A percentile compares a stretch with the other conserved stretches of the same genome.
These are phyloP conservation scores for Venturia asperata DNA, from an alignment of 2,329 filamentous ascomycete genomes.

Conservation along the genomic window DNA sequence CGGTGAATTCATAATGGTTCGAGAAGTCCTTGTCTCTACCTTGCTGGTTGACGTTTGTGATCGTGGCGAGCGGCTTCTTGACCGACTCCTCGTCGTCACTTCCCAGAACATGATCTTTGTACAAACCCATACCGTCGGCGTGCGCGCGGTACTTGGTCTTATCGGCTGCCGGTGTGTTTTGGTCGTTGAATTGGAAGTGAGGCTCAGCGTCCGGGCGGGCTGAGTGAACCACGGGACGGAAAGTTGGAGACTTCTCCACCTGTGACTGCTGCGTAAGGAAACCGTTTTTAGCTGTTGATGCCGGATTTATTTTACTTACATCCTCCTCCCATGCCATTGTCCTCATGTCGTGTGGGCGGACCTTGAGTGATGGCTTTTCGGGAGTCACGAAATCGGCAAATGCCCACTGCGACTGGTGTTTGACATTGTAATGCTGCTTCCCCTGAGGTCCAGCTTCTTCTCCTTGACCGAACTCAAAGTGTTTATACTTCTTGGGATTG, in stretches of 20 bases:
- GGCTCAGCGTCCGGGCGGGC: slow-evolving; percentile 71
- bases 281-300: background rate
- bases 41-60: slow-evolving; percentile 64
- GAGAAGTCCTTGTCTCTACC: slow-evolving; percentile 71
- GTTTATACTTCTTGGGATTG: slow-evolving; percentile 70
- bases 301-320: slow-evolving; percentile 25
- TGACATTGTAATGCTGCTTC: slow-evolving; percentile 34
- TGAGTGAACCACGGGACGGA: slow-evolving; percentile 53
- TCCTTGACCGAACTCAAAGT: slow-evolving; percentile 75
- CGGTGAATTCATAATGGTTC: slow-evolving; percentile 68
- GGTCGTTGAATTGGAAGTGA: slow-evolving; percentile 80
- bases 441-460: slow-evolving; percentile 34
- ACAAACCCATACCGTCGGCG: slow-evolving; percentile 64
- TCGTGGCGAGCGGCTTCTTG: slow-evolving; percentile 51
- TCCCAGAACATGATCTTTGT: slow-evolving; percentile 68
- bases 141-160: slow-evolving; percentile 41
- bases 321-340: slow-evolving; percentile 68
- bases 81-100: slow-evolving; percentile 42
- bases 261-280: slow-evolving; percentile 25
- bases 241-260: slow-evolving; percentile 52
- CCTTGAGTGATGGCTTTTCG: slow-evolving; percentile 60
- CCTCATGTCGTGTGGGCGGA: slow-evolving; percentile 61
- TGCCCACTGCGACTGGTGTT: slow-evolving; percentile 70
- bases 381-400: slow-evolving; percentile 87
- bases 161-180: slow-evolving; percentile 53